Conservation (phyloP, 192 early-diverging fungal species). For the Gryganskiella cystojenkinii region DNA sequence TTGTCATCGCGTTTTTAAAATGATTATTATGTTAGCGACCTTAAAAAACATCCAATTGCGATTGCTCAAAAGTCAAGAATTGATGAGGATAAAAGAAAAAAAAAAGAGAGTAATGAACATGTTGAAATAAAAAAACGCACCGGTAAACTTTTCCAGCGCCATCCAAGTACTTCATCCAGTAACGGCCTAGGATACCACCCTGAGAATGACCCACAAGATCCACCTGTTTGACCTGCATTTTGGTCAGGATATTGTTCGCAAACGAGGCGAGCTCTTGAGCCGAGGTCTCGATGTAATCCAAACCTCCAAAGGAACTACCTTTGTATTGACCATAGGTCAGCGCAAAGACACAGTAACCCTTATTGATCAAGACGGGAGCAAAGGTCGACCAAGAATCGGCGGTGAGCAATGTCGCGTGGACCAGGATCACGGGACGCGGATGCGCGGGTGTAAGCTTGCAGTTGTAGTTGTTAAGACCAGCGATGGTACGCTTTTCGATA, state of each 20-base stretch:
- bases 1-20: background rate
- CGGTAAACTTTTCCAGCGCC: slow-evolving; percentile 32
- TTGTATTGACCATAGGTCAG: slow-evolving; percentile 24
- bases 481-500: slow-evolving; percentile 24
- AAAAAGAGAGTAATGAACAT: too few species aligned
- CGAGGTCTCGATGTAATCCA: slow-evolving; percentile 26
- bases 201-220: slow-evolving; percentile 45
- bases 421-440: slow-evolving; percentile 26
- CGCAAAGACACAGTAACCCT: slow-evolving; percentile 30
- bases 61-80: too few species aligned
- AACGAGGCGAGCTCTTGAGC: slow-evolving; percentile 28
- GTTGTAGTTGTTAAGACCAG: slow-evolving; percentile 22
- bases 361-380: slow-evolving; percentile 15
- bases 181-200: slow-evolving; percentile 35
- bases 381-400: slow-evolving; percentile 14
- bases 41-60: too few species aligned
- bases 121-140: too few species aligned
- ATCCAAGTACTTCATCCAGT: slow-evolving; percentile 42
- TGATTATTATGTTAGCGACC: background rate
- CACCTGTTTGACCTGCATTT: slow-evolving; percentile 16
- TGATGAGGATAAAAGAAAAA: too few species aligned
- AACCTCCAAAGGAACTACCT: slow-evolving; percentile 11
- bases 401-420: slow-evolving; percentile 24
- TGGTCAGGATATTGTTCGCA: slow-evolving; percentile 20
- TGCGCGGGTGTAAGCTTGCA: slow-evolving; percentile 30